These are phyloP conservation scores for Inga laurina DNA, from an alignment of 306 rosid species.

Conservation along the genomic window DNA sequence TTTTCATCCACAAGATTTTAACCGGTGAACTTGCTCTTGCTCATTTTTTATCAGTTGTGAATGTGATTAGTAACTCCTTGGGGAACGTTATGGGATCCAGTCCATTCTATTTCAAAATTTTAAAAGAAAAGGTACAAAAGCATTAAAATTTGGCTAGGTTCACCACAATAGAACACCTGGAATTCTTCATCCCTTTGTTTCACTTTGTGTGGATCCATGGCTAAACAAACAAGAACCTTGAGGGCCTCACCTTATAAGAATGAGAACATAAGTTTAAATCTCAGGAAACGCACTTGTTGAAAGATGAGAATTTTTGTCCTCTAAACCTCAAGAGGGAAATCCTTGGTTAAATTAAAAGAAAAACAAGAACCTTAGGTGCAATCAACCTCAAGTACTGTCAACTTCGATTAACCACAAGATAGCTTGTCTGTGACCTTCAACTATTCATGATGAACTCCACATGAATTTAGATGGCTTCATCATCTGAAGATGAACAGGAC, in stretches of 20 bases:
- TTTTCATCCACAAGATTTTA: neutral
- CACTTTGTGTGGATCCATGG: neutral
- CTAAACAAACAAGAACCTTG: neutral
- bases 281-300: no score
- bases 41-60: no score
- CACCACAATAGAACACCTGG: neutral
- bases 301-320: no score
- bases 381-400: slow-evolving; percentile 1
- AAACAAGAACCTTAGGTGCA: neutral
- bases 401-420: neutral
- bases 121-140: neutral
- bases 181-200: slow-evolving; percentile 1
- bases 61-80: no score
- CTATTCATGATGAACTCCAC: slow-evolving; percentile 9
- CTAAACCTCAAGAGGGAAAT: no score
- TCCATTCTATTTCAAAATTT: neutral
- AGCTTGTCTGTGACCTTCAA: slow-evolving; percentile 13
- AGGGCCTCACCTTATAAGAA: no score
- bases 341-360: neutral
- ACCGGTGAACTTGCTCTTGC: no score
- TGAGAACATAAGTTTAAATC: no score
- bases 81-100: neutral
- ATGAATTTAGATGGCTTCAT: slow-evolving; percentile 12
- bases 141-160: neutral
- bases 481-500: slow-evolving; percentile 38